phyloP scores from a whole-genome alignment of 2,329 filamentous ascomycete species.

The Alternaria arbusti region DNA sequence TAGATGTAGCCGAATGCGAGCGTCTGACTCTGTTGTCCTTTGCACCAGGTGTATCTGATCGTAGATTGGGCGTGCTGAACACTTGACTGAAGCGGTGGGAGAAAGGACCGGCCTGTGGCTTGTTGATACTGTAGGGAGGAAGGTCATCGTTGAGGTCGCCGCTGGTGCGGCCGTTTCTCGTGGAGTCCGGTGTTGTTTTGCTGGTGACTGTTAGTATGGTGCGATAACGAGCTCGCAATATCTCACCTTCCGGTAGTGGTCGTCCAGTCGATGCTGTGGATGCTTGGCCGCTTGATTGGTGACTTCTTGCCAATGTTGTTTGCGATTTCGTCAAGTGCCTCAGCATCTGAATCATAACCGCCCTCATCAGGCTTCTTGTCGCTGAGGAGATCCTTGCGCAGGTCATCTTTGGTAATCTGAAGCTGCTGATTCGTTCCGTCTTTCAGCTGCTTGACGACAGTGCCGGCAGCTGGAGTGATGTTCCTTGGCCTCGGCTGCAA shows the following conservation, averaged over 20 bases:
- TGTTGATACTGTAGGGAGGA: constrained; percentile 33
- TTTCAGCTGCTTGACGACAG: constrained; percentile 32
- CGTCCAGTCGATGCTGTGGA: constrained; percentile 46
- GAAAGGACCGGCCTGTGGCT: constrained; percentile 19
- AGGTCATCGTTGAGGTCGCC: constrained; percentile 12
- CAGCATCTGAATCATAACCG: constrained; percentile 49
- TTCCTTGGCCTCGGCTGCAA: constrained; percentile 11
- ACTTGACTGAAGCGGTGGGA: constrained; percentile 30
- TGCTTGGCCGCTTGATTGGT: constrained; percentile 41
- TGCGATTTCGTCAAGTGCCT: constrained; percentile 42
- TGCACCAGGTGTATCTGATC: constrained; percentile 14
- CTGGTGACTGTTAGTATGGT: constrained; percentile 23
- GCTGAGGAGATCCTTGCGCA: constrained; percentile 42
- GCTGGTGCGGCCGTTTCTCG: constrained; percentile 21
- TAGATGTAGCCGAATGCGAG: constrained; percentile 42
- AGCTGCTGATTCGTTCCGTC: constrained; percentile 30
- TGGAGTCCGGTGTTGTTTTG: constrained; percentile 36
- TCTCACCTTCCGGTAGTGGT: constrained; percentile 36
- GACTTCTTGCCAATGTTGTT: constrained; percentile 38
- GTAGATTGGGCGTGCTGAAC: constrained; percentile 41
- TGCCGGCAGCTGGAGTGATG: constrained; percentile 17
- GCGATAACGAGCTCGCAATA: neutral
- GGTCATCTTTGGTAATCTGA: constrained; percentile 38
- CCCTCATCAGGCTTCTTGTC: constrained; percentile 42
- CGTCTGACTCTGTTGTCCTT: constrained; percentile 32